Evolutionary conservation across 768 basidiomycete genomes (phyloP).

Genomic region (Suillus luteus): DNA sequence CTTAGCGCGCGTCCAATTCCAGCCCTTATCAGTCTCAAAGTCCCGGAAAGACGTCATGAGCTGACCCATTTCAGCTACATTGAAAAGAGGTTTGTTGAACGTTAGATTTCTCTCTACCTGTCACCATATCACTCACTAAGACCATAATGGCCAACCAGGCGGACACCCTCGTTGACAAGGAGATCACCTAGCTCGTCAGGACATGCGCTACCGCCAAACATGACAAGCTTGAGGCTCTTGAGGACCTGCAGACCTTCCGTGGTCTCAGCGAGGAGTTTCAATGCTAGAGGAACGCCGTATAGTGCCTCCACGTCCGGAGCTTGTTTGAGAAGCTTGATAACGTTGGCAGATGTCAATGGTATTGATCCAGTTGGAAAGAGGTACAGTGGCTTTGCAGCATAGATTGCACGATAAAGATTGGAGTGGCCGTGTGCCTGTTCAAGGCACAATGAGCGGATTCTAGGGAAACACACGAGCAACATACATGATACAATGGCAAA

Average conservation of each 20-base stretch:
- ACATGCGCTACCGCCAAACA: slow-evolving; percentile 53
- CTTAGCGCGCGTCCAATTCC: slow-evolving; percentile 53
- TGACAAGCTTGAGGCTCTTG: slow-evolving; percentile 47
- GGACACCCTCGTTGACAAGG: slow-evolving; percentile 49
- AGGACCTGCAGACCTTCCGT: slow-evolving; percentile 46
- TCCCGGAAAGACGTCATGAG: slow-evolving; percentile 51
- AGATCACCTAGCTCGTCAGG: slow-evolving; percentile 56
- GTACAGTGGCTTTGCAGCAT: slow-evolving; percentile 42
- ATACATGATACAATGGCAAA: slow-evolving; percentile 37
- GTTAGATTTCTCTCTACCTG: background rate
- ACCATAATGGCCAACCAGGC: slow-evolving; percentile 51
- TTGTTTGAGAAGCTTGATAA: slow-evolving; percentile 40
- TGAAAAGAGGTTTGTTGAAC: background rate
- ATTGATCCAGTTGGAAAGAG: slow-evolving; percentile 44
- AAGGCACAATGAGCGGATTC: background rate
- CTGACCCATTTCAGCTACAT: slow-evolving; percentile 35
- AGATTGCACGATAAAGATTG: slow-evolving; percentile 43
- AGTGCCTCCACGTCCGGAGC: slow-evolving; percentile 36
- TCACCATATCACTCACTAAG: slow-evolving; percentile 37
- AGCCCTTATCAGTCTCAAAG: slow-evolving; percentile 51
- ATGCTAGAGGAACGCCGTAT: slow-evolving; percentile 40
- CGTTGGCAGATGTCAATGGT: slow-evolving; percentile 48
- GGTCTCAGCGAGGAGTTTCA: slow-evolving; percentile 50
- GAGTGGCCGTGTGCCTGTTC: slow-evolving; percentile 26
- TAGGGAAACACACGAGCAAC: background rate